A percentile compares a stretch with the other conserved stretches of the same genome.
Conservation (phyloP, 2,329 filamentous ascomycete species). For the Capronia coronata region DNA sequence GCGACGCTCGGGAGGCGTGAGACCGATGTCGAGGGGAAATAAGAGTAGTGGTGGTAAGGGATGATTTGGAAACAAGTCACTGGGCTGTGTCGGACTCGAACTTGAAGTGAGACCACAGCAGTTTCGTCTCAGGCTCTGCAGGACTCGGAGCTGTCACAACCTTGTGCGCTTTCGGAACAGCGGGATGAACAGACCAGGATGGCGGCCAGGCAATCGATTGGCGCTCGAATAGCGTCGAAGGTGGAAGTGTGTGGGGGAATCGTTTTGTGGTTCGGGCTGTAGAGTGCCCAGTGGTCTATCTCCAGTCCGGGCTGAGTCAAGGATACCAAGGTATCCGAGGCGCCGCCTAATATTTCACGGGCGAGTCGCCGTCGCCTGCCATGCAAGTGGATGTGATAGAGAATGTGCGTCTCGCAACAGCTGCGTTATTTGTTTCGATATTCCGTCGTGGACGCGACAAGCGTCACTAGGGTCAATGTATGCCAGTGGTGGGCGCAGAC, state of each 20-base stretch:
- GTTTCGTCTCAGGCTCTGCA: too few relatives aligned
- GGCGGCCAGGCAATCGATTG: not conserved
- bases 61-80: constrained; percentile 15
- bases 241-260: not conserved
- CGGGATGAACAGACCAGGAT: not conserved
- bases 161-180: not conserved
- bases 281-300: too few relatives aligned
- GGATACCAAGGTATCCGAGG: not conserved
- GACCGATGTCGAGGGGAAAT: not conserved
- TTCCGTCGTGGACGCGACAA: too few relatives aligned
- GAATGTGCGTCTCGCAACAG: too few relatives aligned
- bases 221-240: not conserved
- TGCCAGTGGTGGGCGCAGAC: too few relatives aligned
- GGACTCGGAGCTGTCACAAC: constrained; percentile 12
- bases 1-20: too few relatives aligned
- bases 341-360: not conserved
- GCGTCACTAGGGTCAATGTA: too few relatives aligned
- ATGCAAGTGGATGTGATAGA: too few relatives aligned
- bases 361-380: too few relatives aligned
- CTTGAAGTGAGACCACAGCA: constrained; percentile 11
- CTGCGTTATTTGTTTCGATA: too few relatives aligned
- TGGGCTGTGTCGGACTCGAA: constrained; percentile 13
- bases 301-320: too few relatives aligned
- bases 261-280: not conserved
- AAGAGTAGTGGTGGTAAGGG: not conserved